These are phyloP conservation scores for Thymus mandschuricus DNA, from an alignment of 257 asterid genomes.

Conservation along the genomic window DNA sequence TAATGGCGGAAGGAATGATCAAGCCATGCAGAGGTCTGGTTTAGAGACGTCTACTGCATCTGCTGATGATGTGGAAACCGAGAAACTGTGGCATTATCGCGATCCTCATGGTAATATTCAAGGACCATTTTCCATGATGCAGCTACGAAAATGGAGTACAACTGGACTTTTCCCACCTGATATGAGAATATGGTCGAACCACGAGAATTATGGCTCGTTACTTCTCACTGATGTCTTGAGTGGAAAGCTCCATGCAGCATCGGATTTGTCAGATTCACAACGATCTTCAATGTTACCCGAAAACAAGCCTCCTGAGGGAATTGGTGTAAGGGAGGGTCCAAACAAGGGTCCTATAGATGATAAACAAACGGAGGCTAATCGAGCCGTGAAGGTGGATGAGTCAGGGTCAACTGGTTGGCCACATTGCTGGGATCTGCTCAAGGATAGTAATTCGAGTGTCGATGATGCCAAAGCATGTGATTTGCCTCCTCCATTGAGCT, in stretches of 20 bases:
- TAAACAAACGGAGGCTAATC: slow-evolving; percentile 35
- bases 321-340: slow-evolving; percentile 16
- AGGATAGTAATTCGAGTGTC: slow-evolving; percentile 38
- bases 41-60: slow-evolving; percentile 52
- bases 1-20: slow-evolving; percentile 38
- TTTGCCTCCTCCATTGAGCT: slow-evolving; percentile 38
- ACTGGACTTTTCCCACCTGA: slow-evolving; percentile 84
- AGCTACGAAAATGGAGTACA: slow-evolving; percentile 81
- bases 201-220: slow-evolving; percentile 72
- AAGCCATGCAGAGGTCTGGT: slow-evolving; percentile 46
- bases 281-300: slow-evolving; percentile 41
- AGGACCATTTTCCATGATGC: slow-evolving; percentile 92
- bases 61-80: slow-evolving; percentile 56
- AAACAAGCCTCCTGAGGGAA: slow-evolving; percentile 36
- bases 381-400: slow-evolving; percentile 42
- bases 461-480: slow-evolving; percentile 32
- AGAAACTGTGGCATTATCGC: slow-evolving; percentile 93
- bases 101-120: slow-evolving; percentile 90
- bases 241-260: slow-evolving; percentile 54
- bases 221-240: slow-evolving; percentile 70
- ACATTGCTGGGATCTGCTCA: slow-evolving; percentile 56
- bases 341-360: slow-evolving; percentile 15
- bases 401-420: slow-evolving; percentile 47
- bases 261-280: slow-evolving; percentile 42
- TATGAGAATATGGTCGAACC: slow-evolving; percentile 89